These are phyloP conservation scores for Clathrus columnatus DNA, from an alignment of 768 basidiomycete genomes.

Conservation along the genomic window DNA sequence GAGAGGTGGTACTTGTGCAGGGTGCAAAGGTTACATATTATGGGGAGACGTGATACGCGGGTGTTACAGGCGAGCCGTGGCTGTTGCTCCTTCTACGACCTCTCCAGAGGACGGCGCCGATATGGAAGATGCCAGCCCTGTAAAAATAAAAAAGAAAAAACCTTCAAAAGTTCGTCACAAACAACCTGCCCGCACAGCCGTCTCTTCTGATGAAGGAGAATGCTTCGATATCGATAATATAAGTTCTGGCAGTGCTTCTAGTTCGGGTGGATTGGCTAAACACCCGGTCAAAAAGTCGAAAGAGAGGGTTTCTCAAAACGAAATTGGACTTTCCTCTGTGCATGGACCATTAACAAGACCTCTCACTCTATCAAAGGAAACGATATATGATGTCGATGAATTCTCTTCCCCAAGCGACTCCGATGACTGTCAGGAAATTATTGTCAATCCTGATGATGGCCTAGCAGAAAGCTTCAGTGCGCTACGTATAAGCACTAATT, in stretches of 20 bases:
- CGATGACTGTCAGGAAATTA: neutral
- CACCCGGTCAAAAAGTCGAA: too few relatives aligned
- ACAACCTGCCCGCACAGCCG: neutral
- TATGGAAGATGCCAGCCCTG: neutral
- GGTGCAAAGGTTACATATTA: conserved; percentile 45
- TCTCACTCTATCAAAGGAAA: neutral
- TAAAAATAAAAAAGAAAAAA: neutral
- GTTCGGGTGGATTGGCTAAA: too few relatives aligned
- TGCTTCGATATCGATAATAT: conserved; percentile 22
- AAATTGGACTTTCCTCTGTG: too few relatives aligned
- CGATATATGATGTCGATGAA: neutral
- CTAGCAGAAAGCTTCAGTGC: neutral
- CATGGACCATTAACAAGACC: neutral
- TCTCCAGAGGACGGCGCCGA: neutral
- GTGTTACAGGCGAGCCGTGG: conserved; percentile 50
- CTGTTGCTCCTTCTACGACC: conserved; percentile 15
- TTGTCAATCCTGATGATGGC: neutral
- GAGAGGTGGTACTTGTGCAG: conserved; percentile 50
- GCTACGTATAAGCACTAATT: too few relatives aligned
- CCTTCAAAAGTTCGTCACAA: neutral
- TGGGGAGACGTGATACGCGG: conserved; percentile 67
- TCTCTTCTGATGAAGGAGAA: conserved; percentile 12
- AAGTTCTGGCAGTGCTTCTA: conserved; percentile 6
- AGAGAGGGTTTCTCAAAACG: too few relatives aligned
- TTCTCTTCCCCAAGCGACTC: neutral